phyloP scores from a whole-genome alignment of 129 eudicot species.

The Artemisia annua region DNA sequence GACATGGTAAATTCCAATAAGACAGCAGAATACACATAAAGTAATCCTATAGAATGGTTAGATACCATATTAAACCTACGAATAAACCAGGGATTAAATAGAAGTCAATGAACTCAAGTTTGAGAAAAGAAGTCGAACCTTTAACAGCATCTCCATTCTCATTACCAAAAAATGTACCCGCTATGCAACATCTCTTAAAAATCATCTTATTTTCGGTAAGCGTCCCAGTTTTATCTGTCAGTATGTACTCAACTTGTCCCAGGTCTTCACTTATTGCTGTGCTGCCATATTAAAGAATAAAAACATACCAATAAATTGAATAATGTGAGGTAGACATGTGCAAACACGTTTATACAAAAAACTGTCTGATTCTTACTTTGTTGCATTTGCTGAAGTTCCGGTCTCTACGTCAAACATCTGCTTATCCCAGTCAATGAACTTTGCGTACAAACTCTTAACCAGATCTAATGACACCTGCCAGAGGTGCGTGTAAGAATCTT shows the following conservation, averaged over 20 bases:
- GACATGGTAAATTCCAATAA: constrained; percentile 14
- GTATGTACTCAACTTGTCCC: constrained; percentile 98
- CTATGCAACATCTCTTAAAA: constrained; percentile 83
- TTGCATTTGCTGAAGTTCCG: constrained; percentile 71
- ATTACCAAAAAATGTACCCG: constrained; percentile 82
- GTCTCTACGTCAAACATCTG: constrained; percentile 89
- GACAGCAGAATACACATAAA: constrained; percentile 12
- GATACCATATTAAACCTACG: neutral
- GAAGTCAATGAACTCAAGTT: constrained; percentile 15
- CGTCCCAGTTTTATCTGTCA: constrained; percentile 99
- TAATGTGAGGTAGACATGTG: constrained; percentile 1
- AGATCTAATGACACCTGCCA: constrained; percentile 93
- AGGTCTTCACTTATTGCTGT: constrained; percentile 99
- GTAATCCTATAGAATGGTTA: constrained; percentile 10
- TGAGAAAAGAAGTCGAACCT: constrained; percentile 46
- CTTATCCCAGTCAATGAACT: constrained; percentile 96
- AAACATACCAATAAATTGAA: constrained; percentile 24
- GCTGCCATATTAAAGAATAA: constrained; percentile 70
- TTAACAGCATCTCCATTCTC: constrained; percentile 88
- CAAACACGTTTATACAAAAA: constrained; percentile 6
- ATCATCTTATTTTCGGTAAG: constrained; percentile 95
- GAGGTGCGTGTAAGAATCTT: neutral
- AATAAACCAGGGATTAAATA: constrained; percentile 5
- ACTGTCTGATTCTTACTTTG: constrained; percentile 65
- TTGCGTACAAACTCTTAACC: constrained; percentile 88